Evolutionary conservation across 129 eudicot genomes (phyloP).

Genomic region (Scalesia atractyloides): DNA sequence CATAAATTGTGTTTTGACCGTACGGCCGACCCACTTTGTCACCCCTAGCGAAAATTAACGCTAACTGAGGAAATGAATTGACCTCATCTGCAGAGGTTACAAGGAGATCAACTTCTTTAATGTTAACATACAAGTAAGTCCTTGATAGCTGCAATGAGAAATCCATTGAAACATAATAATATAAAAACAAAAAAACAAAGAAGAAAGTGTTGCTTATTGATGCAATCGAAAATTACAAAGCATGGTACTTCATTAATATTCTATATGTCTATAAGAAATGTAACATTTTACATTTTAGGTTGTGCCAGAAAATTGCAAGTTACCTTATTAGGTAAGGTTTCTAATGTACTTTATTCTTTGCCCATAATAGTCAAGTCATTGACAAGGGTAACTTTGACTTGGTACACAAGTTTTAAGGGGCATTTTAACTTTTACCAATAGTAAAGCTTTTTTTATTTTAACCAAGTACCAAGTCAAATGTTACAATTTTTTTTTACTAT

Average conservation of each 20-base stretch:
- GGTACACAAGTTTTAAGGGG: constrained; percentile 4
- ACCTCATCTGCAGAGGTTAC: constrained; percentile 75
- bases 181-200: neutral
- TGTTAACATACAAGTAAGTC: no score
- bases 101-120: no score
- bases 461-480: constrained; percentile 15
- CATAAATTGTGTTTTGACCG: constrained; percentile 1
- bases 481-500: no score
- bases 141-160: constrained; percentile 41
- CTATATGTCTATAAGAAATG: neutral
- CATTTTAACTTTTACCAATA: constrained; percentile 1
- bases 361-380: constrained; percentile 1
- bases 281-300: constrained; percentile 1
- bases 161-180: neutral
- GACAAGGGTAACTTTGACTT: constrained; percentile 3
- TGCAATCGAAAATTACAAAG: neutral
- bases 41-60: constrained; percentile 10
- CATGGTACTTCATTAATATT: neutral
- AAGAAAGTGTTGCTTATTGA: neutral
- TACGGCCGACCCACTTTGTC: neutral
- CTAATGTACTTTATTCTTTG: neutral
- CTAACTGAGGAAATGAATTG: constrained; percentile 14
- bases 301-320: constrained; percentile 10
- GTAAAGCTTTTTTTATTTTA: neutral
- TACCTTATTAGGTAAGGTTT: neutral